phyloP scores from a whole-genome alignment of 2,329 filamentous ascomycete genomes.

The Aspergillus ruber region DNA sequence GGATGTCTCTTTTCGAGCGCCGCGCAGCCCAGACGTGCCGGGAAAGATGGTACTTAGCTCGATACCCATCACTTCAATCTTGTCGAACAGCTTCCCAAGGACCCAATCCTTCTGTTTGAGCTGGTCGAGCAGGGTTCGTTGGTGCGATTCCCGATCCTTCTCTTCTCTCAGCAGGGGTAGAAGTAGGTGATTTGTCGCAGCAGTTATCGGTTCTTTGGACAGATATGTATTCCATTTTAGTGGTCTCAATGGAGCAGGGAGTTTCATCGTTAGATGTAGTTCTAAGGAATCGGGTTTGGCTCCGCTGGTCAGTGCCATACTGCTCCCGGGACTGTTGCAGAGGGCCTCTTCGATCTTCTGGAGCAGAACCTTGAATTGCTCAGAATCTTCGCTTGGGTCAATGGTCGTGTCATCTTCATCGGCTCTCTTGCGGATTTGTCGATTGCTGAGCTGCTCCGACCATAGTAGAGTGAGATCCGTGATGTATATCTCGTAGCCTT shows the following conservation, averaged over 20 bases:
- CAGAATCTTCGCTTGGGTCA: conserved; percentile 51
- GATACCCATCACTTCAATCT: conserved; percentile 50
- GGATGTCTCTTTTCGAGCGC: conserved; percentile 38
- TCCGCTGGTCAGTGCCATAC: conserved; percentile 22
- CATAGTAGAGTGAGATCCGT: conserved; percentile 56
- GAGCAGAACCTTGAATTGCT: conserved; percentile 52
- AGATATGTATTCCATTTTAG: conserved; percentile 50
- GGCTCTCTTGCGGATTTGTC: conserved; percentile 45
- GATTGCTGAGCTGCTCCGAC: conserved; percentile 44
- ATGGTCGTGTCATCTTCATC: conserved; percentile 48
- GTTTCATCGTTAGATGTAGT: conserved; percentile 41
- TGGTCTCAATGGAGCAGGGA: conserved; percentile 49
- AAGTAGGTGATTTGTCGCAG: conserved; percentile 46
- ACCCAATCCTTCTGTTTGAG: conserved; percentile 54
- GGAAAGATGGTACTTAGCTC: conserved; percentile 55
- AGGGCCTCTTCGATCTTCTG: conserved; percentile 50
- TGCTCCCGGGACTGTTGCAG: conserved; percentile 23
- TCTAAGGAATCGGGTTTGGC: conserved; percentile 32
- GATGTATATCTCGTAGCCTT: conserved; percentile 47
- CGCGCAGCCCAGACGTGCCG: conserved; percentile 42
- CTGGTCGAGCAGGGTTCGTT: conserved; percentile 44
- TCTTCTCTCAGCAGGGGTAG: conserved; percentile 48
- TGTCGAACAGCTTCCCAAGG: conserved; percentile 53
- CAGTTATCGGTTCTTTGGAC: conserved; percentile 30
- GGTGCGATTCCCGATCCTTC: conserved; percentile 41